Evolutionary conservation across 1,284 basidiomycete species (phyloP).

Genomic region (Leccinum holopus): DNA sequence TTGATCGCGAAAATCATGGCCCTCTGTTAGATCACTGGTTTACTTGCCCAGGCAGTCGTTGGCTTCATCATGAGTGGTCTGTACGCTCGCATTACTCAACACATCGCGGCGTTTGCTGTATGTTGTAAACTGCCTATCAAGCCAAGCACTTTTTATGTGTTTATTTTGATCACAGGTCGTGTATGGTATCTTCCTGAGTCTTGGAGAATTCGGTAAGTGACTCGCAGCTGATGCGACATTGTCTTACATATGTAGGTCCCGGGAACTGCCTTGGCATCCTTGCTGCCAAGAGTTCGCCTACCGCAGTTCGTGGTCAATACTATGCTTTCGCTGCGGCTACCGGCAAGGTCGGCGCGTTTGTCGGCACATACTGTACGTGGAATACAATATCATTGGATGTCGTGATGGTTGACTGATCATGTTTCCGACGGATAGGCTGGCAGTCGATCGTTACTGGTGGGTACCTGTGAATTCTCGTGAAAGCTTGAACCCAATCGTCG

Average conservation of each 20-base stretch:
- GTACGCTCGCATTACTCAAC: conserved; percentile 58
- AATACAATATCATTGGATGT: neutral
- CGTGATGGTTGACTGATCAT: conserved; percentile 10
- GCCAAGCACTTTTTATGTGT: neutral
- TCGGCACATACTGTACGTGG: conserved; percentile 70
- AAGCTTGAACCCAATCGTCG: conserved; percentile 8
- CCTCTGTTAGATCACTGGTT: conserved; percentile 57
- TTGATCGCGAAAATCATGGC: conserved; percentile 2
- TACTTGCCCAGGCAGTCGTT: conserved; percentile 67
- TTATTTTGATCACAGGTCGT: conserved; percentile 48
- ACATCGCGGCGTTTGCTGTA: conserved; percentile 79
- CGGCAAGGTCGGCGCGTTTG: conserved; percentile 89
- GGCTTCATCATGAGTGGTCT: conserved; percentile 86
- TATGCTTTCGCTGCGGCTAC: conserved; percentile 85
- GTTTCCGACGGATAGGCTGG: conserved; percentile 49
- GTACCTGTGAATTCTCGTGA: conserved; percentile 3
- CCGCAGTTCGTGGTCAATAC: conserved; percentile 82
- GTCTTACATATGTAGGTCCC: conserved; percentile 45
- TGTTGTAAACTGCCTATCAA: conserved; percentile 17
- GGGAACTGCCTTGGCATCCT: conserved; percentile 81
- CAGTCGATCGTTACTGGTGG: conserved; percentile 64
- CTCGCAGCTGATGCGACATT: neutral
- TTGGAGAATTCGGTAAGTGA: conserved; percentile 69
- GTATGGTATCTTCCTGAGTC: conserved; percentile 88
- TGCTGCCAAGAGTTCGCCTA: conserved; percentile 80